phyloP scores from a whole-genome alignment of 768 basidiomycete genomes.

The Tylopilus plumbeoviolaceoides region DNA sequence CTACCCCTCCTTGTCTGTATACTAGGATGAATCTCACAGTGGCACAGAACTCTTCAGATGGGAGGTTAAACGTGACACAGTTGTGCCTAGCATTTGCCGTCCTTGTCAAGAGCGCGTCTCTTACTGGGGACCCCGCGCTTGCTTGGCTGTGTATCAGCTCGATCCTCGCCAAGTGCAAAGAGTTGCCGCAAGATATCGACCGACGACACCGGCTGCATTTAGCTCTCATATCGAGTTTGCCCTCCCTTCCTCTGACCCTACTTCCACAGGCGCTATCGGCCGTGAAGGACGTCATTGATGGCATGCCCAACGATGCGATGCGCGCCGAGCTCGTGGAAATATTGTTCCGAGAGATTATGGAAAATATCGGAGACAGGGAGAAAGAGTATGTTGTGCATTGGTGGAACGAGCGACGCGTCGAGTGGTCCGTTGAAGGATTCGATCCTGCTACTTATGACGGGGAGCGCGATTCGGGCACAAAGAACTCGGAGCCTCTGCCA shows the following conservation, averaged over 20 bases:
- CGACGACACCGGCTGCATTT: conserved; percentile 55
- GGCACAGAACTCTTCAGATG: conserved; percentile 58
- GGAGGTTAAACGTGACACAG: conserved; percentile 58
- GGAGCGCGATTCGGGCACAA: background rate
- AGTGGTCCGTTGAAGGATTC: conserved; percentile 17
- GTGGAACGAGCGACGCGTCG: conserved; percentile 55
- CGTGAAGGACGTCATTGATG: conserved; percentile 34
- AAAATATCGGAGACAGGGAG: conserved; percentile 58
- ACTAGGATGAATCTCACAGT: background rate
- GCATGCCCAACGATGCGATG: conserved; percentile 26
- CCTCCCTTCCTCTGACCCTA: conserved; percentile 55
- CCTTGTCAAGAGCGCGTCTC: conserved; percentile 55
- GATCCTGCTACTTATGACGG: background rate
- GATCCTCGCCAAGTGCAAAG: conserved; percentile 46
- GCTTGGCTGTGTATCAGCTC: conserved; percentile 66
- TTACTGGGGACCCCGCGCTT: conserved; percentile 43
- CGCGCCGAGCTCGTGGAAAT: conserved; percentile 50
- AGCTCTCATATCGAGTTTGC: conserved; percentile 59
- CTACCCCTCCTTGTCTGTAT: conserved; percentile 10
- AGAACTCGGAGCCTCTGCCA: background rate
- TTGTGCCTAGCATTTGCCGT: conserved; percentile 73
- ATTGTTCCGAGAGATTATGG: conserved; percentile 59
- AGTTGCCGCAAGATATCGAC: conserved; percentile 16
- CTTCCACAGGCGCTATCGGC: conserved; percentile 54
- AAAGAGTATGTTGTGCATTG: conserved; percentile 47